phyloP scores from a whole-genome alignment of 2,329 filamentous ascomycete genomes.

The Fusarium ambrosium region DNA sequence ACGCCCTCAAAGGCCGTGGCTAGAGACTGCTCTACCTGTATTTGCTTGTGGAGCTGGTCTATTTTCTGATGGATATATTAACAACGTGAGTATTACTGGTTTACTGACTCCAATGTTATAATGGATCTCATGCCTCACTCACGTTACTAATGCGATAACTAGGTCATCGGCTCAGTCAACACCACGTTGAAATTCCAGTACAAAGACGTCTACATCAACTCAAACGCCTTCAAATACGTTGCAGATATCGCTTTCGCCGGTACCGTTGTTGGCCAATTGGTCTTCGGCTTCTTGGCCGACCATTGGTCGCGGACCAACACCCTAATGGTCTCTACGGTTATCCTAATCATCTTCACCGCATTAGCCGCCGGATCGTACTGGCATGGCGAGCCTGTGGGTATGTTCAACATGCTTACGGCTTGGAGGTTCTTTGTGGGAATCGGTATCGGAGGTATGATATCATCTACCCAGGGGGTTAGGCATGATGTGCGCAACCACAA shows the following conservation, averaged over 20 bases:
- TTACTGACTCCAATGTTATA: too few species aligned
- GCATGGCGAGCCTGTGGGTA: constrained; percentile 74
- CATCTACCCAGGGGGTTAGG: too few species aligned
- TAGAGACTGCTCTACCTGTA: constrained; percentile 68
- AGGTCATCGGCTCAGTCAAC: constrained; percentile 90
- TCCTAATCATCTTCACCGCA: constrained; percentile 88
- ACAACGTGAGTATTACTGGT: constrained; percentile 69
- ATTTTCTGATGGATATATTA: constrained; percentile 93
- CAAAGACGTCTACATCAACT: constrained; percentile 74
- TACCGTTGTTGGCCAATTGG: constrained; percentile 84
- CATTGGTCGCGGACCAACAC: constrained; percentile 88
- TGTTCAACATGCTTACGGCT: constrained; percentile 82
- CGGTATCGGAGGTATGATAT: constrained; percentile 76
- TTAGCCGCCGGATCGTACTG: constrained; percentile 83
- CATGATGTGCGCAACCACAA: too few species aligned
- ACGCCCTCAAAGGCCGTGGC: constrained; percentile 30
- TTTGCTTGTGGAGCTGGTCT: constrained; percentile 91
- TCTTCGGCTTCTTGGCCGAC: constrained; percentile 86
- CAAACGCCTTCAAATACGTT: constrained; percentile 79
- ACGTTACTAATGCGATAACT: not conserved
- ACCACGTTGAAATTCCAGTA: constrained; percentile 81
- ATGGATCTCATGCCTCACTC: not conserved
- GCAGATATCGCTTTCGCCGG: constrained; percentile 88
- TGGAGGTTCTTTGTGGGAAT: constrained; percentile 87
- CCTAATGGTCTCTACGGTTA: constrained; percentile 83